Percentiles rank a stretch among this genome's conserved stretches.
Conservation (phyloP, 352 stramenopile species). For the Globisporangium mamillatum region DNA sequence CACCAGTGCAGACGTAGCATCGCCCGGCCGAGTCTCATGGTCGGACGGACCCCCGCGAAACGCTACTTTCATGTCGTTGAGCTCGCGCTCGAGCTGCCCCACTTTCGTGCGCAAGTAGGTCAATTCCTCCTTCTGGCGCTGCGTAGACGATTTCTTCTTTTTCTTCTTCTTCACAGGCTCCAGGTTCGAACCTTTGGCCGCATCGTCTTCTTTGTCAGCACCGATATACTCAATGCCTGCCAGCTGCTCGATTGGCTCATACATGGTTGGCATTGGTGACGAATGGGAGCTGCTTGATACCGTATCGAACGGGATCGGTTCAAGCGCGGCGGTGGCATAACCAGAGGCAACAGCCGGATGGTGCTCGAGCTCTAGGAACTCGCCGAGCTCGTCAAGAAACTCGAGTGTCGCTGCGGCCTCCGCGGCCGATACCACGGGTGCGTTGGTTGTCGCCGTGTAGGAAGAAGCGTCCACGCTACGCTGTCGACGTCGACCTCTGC, state of each 20-base stretch:
- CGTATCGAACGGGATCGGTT: neutral
- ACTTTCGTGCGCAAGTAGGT: slow-evolving; percentile 38
- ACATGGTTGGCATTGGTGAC: neutral
- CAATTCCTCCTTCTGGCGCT: slow-evolving; percentile 54
- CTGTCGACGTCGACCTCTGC: neutral
- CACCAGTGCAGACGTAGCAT: neutral
- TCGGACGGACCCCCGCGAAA: neutral
- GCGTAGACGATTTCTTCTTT: slow-evolving; percentile 40
- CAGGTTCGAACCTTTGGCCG: neutral
- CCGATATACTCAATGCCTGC: neutral
- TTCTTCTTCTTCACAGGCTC: neutral
- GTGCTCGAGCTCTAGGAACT: slow-evolving; percentile 3
- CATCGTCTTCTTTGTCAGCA: neutral
- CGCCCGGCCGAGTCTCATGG: neutral
- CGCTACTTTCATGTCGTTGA: slow-evolving; percentile 8
- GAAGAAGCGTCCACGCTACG: neutral
- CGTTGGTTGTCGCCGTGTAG: neutral
- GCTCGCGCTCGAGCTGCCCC: slow-evolving; percentile 41
- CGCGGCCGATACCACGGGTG: neutral
- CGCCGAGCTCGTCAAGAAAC: slow-evolving; percentile 2
- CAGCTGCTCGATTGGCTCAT: neutral
- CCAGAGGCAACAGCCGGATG: neutral
- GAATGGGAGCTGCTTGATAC: neutral
- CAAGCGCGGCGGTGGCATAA: neutral
- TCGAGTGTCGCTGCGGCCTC: slow-evolving; percentile 3